Evolutionary conservation across 345 rosid genomes (phyloP).

Genomic region (Citrus inodora): DNA sequence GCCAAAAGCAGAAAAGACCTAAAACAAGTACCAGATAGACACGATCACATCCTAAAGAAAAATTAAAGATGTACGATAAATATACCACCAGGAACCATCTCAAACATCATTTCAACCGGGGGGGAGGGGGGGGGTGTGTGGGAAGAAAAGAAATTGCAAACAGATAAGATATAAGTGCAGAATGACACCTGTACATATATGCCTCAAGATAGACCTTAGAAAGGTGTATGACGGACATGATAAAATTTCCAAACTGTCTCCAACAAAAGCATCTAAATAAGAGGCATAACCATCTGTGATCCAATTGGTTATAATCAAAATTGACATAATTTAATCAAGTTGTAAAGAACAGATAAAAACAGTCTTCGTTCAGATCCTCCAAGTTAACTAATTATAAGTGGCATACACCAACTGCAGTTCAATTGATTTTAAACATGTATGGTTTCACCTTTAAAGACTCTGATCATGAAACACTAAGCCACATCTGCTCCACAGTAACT

Average conservation of each 20-base stretch:
- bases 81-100: constrained; percentile 21
- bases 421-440: background rate
- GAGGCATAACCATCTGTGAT: constrained; percentile 68
- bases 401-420: background rate
- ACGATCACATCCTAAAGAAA: constrained; percentile 9
- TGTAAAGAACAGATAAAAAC: constrained; percentile 1
- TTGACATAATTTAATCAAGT: constrained; percentile 24
- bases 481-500: background rate
- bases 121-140: constrained; percentile 9
- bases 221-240: constrained; percentile 68
- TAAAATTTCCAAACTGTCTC: constrained; percentile 76
- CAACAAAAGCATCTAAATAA: constrained; percentile 63
- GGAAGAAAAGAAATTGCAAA: constrained; percentile 30
- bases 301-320: constrained; percentile 41
- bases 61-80: background rate
- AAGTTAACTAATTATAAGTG: background rate
- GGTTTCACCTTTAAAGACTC: background rate
- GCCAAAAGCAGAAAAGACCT: constrained; percentile 99
- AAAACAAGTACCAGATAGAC: constrained; percentile 29
- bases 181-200: constrained; percentile 75
- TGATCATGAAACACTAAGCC: background rate
- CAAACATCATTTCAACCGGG: constrained; percentile 13
- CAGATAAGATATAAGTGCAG: constrained; percentile 56
- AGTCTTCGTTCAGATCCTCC: constrained; percentile 9
- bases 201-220: constrained; percentile 73